These are phyloP conservation scores for Circinella minor DNA, from an alignment of 371 early-diverging fungal genomes.

Conservation along the genomic window DNA sequence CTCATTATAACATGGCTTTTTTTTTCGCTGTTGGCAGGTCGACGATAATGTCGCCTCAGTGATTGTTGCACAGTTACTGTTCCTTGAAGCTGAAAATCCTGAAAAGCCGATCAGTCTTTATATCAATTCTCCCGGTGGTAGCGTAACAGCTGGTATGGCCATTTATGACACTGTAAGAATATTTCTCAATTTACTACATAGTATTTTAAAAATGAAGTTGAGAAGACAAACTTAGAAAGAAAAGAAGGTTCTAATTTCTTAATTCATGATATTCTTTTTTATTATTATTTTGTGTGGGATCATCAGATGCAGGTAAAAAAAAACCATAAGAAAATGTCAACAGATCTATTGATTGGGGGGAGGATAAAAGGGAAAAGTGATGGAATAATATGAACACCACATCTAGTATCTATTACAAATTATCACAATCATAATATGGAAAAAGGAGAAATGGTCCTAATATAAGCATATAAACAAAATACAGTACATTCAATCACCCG, in stretches of 20 bases:
- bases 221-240: too few species aligned
- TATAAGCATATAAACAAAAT: too few species aligned
- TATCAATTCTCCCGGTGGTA: constrained; percentile 97
- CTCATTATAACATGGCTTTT: not conserved
- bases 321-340: too few species aligned
- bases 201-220: too few species aligned
- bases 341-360: too few species aligned
- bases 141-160: constrained; percentile 95
- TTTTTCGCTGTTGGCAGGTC: constrained; percentile 51
- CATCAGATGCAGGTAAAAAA: not conserved
- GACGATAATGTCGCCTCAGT: constrained; percentile 84
- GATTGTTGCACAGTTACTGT: constrained; percentile 93
- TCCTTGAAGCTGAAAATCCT: constrained; percentile 94
- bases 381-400: too few species aligned
- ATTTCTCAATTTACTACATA: not conserved
- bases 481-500: constrained; percentile 88
- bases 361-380: too few species aligned
- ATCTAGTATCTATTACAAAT: too few species aligned
- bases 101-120: constrained; percentile 93
- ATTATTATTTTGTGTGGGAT: not conserved
- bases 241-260: too few species aligned
- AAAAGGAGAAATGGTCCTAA: too few species aligned
- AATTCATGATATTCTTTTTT: not conserved
- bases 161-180: constrained; percentile 85
- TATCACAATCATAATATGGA: too few species aligned